Base-by-base conservation (phyloP, 164 flowering plant genomes). In the Vitis riparia region DNA sequence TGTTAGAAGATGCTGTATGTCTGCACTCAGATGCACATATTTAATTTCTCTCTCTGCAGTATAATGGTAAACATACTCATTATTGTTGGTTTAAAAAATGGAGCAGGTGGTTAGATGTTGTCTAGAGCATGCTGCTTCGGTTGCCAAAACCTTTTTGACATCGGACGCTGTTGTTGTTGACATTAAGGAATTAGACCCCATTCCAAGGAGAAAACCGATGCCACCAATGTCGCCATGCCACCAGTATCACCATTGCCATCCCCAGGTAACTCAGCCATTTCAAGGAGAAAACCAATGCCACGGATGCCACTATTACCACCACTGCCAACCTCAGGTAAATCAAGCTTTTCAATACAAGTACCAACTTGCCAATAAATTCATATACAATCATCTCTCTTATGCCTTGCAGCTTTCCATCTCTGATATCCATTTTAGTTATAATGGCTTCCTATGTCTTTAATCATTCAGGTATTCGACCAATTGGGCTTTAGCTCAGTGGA, bases 41-140 rank as follows among this genome's bases (percentile, higher is more conserved):
- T 37, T 37, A 37, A 37, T 37, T 32, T 32, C 44, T 37, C 44
- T 37, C 27, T 23, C 27, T 23, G 27, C 6, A 6, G 44, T 37
- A 37, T 37, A 7, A 58, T 15, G 56, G n/a, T 17, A 61, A 23
- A 62, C 14, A 19, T 51, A 30, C 51, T 9, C 55, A 51, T 12
- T 32, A 32, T 62, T 30, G 49, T 3, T 49, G 56, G n/a, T 16
- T 14, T 65, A 3, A 15, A 51, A 52, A 9, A 37, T 65, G 71
- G 51, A 55, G 55, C 83, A 91, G 97, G 97, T 91, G 29, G 91
- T 91, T 55, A 79, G 97, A 75, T 91, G 94, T 77, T 90, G 94
- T 67, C 55, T 91, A 77, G 91, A 89, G 79, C 81, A 91, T 81
- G 88, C 97, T 19, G 91, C 94, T 12, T 87, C 94, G 1, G 94